Percentiles rank a stretch among this genome's conserved stretches.
phyloP scores from a whole-genome alignment of 352 stramenopile genomes.

The Pythium apleroticum region DNA sequence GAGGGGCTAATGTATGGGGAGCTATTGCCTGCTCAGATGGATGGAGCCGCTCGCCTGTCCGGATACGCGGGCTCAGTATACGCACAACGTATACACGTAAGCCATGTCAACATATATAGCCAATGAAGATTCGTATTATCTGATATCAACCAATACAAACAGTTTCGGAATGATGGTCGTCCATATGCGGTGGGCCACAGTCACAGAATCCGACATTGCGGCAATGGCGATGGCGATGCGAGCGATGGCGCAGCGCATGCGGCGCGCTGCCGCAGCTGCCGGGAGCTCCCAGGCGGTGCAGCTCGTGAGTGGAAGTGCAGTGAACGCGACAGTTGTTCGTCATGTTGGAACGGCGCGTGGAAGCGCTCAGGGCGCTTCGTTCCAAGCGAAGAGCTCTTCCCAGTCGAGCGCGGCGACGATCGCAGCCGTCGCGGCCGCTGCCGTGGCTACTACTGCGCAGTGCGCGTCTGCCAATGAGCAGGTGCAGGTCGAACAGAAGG shows the following conservation, averaged over 20 bases:
- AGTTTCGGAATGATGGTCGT: slow-evolving; percentile 11
- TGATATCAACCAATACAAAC: not conserved
- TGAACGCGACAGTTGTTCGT: not conserved
- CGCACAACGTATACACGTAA: slow-evolving; percentile 8
- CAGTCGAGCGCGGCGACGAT: not conserved
- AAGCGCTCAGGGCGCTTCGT: not conserved
- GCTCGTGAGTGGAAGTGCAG: not conserved
- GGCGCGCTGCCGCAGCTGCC: slow-evolving; percentile 10
- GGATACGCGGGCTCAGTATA: slow-evolving; percentile 18
- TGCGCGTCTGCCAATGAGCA: slow-evolving; percentile 28
- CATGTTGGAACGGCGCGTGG: not conserved
- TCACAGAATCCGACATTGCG: not conserved
- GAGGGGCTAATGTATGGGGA: not conserved
- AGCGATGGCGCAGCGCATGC: not conserved
- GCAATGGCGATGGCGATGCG: slow-evolving; percentile 15
- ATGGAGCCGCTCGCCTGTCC: slow-evolving; percentile 23
- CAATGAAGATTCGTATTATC: slow-evolving; percentile 4
- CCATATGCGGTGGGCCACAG: not conserved
- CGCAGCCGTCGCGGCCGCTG: not conserved
- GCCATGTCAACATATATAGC: slow-evolving; percentile 23
- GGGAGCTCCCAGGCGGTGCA: not conserved
- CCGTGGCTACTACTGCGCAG: not conserved
- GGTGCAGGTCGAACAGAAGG: slow-evolving; percentile 36
- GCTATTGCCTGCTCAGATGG: slow-evolving; percentile 2
- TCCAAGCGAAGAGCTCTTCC: slow-evolving; percentile 1